Conservation (phyloP, 352 stramenopile species). For the Phytophthora parvispora region DNA sequence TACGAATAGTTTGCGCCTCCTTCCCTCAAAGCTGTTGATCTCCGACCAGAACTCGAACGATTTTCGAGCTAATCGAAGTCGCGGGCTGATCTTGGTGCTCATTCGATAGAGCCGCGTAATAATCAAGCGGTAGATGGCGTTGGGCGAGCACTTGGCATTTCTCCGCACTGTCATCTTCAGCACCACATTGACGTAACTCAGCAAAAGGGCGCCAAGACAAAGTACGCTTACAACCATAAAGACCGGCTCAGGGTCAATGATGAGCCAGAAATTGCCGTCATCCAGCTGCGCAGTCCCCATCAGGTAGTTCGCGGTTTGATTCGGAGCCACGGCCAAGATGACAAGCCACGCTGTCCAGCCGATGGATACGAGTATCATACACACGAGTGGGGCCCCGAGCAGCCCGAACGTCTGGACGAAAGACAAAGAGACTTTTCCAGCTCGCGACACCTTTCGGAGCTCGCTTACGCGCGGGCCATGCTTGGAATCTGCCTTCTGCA, state of each 20-base stretch:
- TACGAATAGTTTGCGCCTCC: constrained; percentile 23
- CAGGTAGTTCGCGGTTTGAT: constrained; percentile 44
- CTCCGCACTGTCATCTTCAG: constrained; percentile 30
- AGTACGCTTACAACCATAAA: constrained; percentile 20
- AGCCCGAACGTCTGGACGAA: constrained; percentile 29
- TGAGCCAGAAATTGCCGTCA: constrained; percentile 52
- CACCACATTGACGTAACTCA: constrained; percentile 20
- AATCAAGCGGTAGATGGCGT: background rate
- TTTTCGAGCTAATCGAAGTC: background rate
- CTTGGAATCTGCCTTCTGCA: background rate
- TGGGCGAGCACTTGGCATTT: constrained; percentile 4
- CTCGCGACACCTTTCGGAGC: background rate
- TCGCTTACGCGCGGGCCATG: background rate
- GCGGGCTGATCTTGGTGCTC: background rate
- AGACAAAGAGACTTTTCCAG: background rate
- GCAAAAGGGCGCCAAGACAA: constrained; percentile 15
- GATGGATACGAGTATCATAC: constrained; percentile 22
- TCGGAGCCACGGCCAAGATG: constrained; percentile 37
- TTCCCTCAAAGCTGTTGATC: constrained; percentile 19
- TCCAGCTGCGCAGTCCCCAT: constrained; percentile 54
- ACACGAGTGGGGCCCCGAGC: constrained; percentile 20
- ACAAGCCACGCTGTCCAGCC: constrained; percentile 41
- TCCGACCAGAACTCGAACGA: constrained; percentile 17
- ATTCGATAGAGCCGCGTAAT: background rate
- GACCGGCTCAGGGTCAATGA: constrained; percentile 12